These are phyloP conservation scores for Mediolabrus comicus DNA, from an alignment of 108 stramenopile genomes.

Conservation along the genomic window DNA sequence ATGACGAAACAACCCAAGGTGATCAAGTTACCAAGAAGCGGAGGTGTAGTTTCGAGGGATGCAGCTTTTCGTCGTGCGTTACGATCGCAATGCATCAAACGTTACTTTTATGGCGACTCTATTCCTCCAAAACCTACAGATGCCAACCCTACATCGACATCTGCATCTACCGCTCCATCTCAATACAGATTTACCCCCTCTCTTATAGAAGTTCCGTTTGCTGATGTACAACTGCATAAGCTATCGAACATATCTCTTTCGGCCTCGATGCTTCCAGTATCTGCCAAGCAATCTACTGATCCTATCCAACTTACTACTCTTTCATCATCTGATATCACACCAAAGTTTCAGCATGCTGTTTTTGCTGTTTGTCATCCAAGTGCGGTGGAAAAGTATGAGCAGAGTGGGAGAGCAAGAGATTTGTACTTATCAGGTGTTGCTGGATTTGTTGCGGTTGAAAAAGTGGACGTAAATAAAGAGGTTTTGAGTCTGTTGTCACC, in stretches of 20 bases:
- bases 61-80: constrained; percentile 61
- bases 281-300: constrained; percentile 80
- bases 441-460: constrained; percentile 84
- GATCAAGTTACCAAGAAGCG: constrained; percentile 83
- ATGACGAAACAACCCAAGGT: constrained; percentile 51
- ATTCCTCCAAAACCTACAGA: constrained; percentile 19
- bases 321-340: constrained; percentile 40
- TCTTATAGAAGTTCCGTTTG: constrained; percentile 62
- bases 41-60: constrained; percentile 75
- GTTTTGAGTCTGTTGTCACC: constrained; percentile 74
- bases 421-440: constrained; percentile 74
- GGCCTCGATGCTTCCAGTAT: constrained; percentile 76
- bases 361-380: constrained; percentile 85
- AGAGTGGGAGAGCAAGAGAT: constrained; percentile 60
- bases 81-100: constrained; percentile 63
- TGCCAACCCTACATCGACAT: background rate
- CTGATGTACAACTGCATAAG: constrained; percentile 61
- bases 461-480: constrained; percentile 66
- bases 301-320: constrained; percentile 62
- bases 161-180: constrained; percentile 10
- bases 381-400: constrained; percentile 65
- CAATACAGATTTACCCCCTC: constrained; percentile 75
- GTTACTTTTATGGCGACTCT: constrained; percentile 81
- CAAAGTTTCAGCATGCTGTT: constrained; percentile 57
- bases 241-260: constrained; percentile 70